Conservation (phyloP, 2,329 filamentous ascomycete species). For the Colletotrichum gigasporum region DNA sequence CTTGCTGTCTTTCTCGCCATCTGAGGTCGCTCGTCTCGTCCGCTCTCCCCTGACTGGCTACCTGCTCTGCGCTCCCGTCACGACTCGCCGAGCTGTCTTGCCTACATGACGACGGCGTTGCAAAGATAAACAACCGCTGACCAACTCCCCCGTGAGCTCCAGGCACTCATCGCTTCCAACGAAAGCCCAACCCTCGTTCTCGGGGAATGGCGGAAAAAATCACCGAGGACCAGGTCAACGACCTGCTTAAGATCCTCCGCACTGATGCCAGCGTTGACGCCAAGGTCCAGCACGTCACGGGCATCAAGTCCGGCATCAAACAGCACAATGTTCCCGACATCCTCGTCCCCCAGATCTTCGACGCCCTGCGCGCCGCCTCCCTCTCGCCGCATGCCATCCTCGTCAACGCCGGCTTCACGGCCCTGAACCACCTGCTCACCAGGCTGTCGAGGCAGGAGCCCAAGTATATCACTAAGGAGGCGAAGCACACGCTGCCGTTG, state of each 20-base stretch:
- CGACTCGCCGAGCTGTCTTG: background rate
- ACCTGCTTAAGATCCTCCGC: slow-evolving; percentile 61
- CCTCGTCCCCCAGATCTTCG: slow-evolving; percentile 78
- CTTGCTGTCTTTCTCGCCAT: background rate
- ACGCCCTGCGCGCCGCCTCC: slow-evolving; percentile 81
- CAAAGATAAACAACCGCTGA: slow-evolving; percentile 5
- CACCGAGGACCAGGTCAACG: slow-evolving; percentile 66
- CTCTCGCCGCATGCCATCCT: slow-evolving; percentile 80
- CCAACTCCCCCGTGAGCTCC: background rate
- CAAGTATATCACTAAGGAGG: slow-evolving; percentile 75
- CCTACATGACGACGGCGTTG: background rate
- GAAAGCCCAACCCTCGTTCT: slow-evolving; percentile 18
- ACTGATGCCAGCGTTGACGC: slow-evolving; percentile 74
- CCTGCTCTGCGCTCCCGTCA: background rate
- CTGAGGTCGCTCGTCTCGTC: background rate
- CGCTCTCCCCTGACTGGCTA: background rate
- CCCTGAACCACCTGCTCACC: slow-evolving; percentile 87
- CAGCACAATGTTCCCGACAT: slow-evolving; percentile 87
- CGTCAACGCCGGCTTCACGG: slow-evolving; percentile 85
- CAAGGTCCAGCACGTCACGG: slow-evolving; percentile 77
- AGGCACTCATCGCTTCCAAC: slow-evolving; percentile 2
- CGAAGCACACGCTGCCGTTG: slow-evolving; percentile 75
- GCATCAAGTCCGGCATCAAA: slow-evolving; percentile 88
- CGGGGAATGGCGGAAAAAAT: slow-evolving; percentile 64
- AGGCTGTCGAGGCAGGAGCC: slow-evolving; percentile 87